A percentile compares a stretch with the other conserved stretches of the same genome.
Conservation (phyloP, 129 eudicot species). For the Escallonia herrerae region DNA sequence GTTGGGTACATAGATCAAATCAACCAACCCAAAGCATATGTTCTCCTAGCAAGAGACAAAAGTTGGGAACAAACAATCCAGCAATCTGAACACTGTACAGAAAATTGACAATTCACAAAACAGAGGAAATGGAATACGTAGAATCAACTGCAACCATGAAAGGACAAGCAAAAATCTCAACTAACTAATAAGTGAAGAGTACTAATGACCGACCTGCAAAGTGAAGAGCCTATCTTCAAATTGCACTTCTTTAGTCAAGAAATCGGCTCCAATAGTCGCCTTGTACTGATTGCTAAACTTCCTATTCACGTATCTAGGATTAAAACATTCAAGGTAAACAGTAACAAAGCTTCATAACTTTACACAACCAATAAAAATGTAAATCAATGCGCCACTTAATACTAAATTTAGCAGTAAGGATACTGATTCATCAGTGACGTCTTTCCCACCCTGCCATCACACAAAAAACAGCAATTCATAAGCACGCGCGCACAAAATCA, state of each 20-base stretch:
- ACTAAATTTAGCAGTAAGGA: slow-evolving; percentile 29
- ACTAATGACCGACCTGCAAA: slow-evolving; percentile 53
- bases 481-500: too few species aligned
- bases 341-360: neutral
- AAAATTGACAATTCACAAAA: too few species aligned
- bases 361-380: neutral
- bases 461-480: slow-evolving; percentile 15
- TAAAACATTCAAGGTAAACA: slow-evolving; percentile 35
- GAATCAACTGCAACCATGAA: too few species aligned
- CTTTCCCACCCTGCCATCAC: slow-evolving; percentile 86
- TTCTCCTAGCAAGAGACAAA: too few species aligned
- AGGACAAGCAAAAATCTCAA: too few species aligned
- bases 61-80: too few species aligned
- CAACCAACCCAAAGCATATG: too few species aligned
- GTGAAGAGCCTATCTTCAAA: slow-evolving; percentile 97
- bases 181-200: too few species aligned
- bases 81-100: too few species aligned
- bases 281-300: slow-evolving; percentile 97
- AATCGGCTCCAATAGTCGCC: slow-evolving; percentile 98
- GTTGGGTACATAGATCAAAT: too few species aligned
- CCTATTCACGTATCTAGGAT: slow-evolving; percentile 81
- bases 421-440: slow-evolving; percentile 99
- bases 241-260: slow-evolving; percentile 96
- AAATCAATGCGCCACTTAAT: neutral
- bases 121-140: too few species aligned